A percentile compares a stretch with the other conserved stretches of the same genome.
phyloP scores from a whole-genome alignment of 202 grass and related monocot species.

The Schoenoplectus triqueter region DNA sequence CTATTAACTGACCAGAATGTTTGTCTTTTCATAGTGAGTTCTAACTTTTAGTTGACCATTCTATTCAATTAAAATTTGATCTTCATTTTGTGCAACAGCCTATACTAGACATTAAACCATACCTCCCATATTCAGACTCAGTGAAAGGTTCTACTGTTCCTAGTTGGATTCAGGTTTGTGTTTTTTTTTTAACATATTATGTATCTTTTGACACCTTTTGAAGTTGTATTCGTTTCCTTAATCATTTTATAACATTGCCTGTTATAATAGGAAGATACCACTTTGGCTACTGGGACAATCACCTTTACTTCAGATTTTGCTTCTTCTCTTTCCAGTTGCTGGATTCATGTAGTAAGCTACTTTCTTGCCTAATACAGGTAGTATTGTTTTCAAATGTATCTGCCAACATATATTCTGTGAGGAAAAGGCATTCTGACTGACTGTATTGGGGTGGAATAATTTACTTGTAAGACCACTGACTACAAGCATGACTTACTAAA shows the following conservation, averaged over 20 bases:
- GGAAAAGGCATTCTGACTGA: neutral
- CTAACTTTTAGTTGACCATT: slow-evolving; percentile 34
- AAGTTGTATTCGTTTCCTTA: slow-evolving; percentile 19
- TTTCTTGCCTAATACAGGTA: slow-evolving; percentile 23
- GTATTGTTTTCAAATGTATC: neutral
- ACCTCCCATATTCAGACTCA: slow-evolving; percentile 87
- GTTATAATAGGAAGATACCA: slow-evolving; percentile 62
- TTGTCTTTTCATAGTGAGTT: neutral
- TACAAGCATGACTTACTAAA: neutral
- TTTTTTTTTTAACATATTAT: slow-evolving; percentile 4
- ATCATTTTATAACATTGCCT: slow-evolving; percentile 15
- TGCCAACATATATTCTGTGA: neutral
- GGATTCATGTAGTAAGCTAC: slow-evolving; percentile 66
- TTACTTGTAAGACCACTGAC: neutral
- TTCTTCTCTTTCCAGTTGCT: slow-evolving; percentile 61
- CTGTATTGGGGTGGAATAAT: slow-evolving; percentile 13
- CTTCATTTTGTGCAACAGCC: slow-evolving; percentile 64
- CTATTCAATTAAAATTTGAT: slow-evolving; percentile 44
- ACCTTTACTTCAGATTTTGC: slow-evolving; percentile 59
- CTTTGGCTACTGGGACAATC: slow-evolving; percentile 66
- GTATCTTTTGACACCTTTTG: slow-evolving; percentile 18
- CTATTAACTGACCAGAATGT: neutral
- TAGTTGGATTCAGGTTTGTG: slow-evolving; percentile 73
- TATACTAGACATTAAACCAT: slow-evolving; percentile 94
- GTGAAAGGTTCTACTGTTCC: slow-evolving; percentile 61